Evolutionary conservation across 345 rosid genomes (phyloP), one percentile per base, ranked within the genome.

Genomic region (Geranium brycei): DNA sequence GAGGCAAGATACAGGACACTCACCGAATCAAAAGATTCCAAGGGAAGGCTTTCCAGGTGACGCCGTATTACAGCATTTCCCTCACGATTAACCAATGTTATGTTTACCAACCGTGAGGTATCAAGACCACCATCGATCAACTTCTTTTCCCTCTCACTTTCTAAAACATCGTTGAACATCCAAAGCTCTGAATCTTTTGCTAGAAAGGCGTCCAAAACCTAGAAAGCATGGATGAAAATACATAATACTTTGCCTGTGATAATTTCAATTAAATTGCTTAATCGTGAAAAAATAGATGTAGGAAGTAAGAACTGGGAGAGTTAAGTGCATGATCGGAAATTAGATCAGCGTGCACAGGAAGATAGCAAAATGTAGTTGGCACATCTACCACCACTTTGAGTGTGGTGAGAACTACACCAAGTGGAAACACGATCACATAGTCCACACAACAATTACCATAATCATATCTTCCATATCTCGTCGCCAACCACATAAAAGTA

Each of bases 381-480:
- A 63, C 28, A 60, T 64, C 68, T 38, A 71, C 68, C 73, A 72
- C 75, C 76, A 79, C 64, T 71, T 68, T 53, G 64, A 61, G 32
- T 55, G 58, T 57, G 30, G 11, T 66, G 61, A 19, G 17, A 60
- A 23, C 55, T 51, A 71, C 73, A 53, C 11, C 16, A 13, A 53
- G 16, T 53, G 18, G 59, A 17, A 16, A 18, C 59, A 57, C n/a
- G 59, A 57, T 57, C 19, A 57, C 73, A 47, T 53, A 70, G 68
- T 78, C 73, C 73, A 61, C 57, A 16, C 69, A 73, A 64, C 68
- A 71, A 8, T 84, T 87, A 87, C 89, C 92, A 70, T 73, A 73
- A 87, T 78, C 79, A 87, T 84, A 83, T 87, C 92, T 80, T 87
- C 89, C 84, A 87, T 84, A 81, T 87, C 92, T 59, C 92, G 81